Evolutionary conservation across 495 filamentous ascomycete genomes (phyloP).

Genomic region (Neurospora intermedia): DNA sequence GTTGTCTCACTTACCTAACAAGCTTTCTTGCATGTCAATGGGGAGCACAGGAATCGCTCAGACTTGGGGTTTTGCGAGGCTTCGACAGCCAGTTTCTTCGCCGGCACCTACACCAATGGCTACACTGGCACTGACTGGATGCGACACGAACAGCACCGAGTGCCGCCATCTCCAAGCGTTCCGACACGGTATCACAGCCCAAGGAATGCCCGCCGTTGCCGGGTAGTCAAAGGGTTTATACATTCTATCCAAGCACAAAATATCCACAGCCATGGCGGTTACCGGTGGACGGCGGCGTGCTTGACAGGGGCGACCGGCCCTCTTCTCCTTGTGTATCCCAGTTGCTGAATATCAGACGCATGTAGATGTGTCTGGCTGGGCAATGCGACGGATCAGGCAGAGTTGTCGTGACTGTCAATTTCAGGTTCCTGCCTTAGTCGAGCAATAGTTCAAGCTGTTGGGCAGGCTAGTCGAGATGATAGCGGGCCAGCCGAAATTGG

Average conservation of each 20-base stretch:
- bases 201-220: neutral
- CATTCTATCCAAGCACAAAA: neutral
- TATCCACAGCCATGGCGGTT: neutral
- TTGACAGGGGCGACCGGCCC: neutral
- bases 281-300: neutral
- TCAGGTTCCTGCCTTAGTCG: neutral
- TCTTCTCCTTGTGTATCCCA: neutral
- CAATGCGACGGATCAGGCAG: neutral
- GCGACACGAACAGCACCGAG: neutral
- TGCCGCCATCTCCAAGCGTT: neutral
- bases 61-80: neutral
- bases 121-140: neutral
- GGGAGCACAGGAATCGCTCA: neutral
- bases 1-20: neutral
- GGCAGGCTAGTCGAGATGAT: neutral
- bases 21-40: neutral
- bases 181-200: neutral
- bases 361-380: neutral
- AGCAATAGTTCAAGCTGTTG: neutral
- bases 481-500: neutral
- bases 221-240: neutral
- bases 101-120: neutral
- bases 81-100: neutral
- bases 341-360: no score
- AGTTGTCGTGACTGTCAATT: neutral